Conservation (phyloP, 2,329 filamentous ascomycete species). For the Fusarium annulatum region DNA sequence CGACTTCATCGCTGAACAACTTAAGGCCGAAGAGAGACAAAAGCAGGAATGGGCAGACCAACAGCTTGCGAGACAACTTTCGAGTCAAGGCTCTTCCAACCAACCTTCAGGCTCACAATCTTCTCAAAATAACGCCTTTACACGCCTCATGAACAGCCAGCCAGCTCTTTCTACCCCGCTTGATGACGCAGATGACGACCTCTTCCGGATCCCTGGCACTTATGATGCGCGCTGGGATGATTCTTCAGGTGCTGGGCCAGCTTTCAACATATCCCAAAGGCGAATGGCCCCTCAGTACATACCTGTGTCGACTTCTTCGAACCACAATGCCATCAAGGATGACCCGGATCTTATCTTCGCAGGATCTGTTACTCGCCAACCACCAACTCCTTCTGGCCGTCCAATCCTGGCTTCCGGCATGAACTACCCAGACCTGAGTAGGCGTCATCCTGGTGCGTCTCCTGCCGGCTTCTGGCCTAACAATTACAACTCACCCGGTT, state of each 20-base stretch:
- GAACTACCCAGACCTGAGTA: constrained; percentile 20
- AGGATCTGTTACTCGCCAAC: neutral
- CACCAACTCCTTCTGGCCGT: constrained; percentile 1
- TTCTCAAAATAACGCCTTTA: constrained; percentile 40
- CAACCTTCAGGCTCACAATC: constrained; percentile 1
- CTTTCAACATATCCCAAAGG: neutral
- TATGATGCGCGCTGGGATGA: constrained; percentile 40
- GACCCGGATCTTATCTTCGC: constrained; percentile 17
- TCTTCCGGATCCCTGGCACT: constrained; percentile 30
- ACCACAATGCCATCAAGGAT: neutral
- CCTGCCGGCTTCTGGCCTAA: neutral
- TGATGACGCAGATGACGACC: neutral
- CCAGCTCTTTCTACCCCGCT: constrained; percentile 21
- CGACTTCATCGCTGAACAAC: constrained; percentile 49
- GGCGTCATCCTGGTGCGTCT: neutral
- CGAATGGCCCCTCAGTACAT: neutral
- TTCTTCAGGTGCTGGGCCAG: neutral
- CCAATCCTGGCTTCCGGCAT: constrained; percentile 3
- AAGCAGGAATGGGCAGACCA: constrained; percentile 45
- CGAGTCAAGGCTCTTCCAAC: constrained; percentile 34
- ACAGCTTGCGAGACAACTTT: constrained; percentile 46
- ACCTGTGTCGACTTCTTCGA: neutral
- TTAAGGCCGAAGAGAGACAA: constrained; percentile 49
- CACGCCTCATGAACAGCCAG: constrained; percentile 47
- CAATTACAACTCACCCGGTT: neutral